Conservation (phyloP, 495 filamentous ascomycete genomes). For the Aspergillus carlsbadensis region DNA sequence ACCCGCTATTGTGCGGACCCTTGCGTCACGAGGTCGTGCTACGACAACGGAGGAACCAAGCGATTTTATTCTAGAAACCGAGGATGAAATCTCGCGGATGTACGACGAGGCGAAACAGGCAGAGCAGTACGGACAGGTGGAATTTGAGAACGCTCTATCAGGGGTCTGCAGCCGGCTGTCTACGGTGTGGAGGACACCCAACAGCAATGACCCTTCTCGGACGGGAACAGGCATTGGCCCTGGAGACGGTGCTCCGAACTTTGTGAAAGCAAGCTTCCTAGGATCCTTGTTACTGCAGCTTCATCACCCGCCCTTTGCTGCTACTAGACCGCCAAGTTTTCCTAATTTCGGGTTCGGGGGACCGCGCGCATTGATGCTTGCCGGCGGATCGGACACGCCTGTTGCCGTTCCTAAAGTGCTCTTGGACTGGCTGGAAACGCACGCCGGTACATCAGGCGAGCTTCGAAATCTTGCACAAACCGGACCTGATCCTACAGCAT, state of each 20-base stretch:
- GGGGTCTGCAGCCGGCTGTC: slow-evolving; percentile 54
- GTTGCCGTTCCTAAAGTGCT: slow-evolving; percentile 68
- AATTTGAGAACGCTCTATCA: slow-evolving; percentile 54
- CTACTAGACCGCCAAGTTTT: slow-evolving; percentile 26
- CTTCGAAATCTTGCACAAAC: slow-evolving; percentile 57
- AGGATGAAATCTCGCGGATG: slow-evolving; percentile 41
- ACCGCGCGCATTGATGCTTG: slow-evolving; percentile 32
- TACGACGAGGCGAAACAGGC: slow-evolving; percentile 57
- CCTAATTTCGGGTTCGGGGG: slow-evolving; percentile 23
- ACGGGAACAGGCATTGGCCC: slow-evolving; percentile 59
- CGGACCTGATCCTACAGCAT: slow-evolving; percentile 68
- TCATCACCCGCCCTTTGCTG: slow-evolving; percentile 60
- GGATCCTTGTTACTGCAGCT: slow-evolving; percentile 68
- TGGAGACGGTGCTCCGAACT: slow-evolving; percentile 51
- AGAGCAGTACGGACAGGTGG: slow-evolving; percentile 48
- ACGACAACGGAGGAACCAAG: slow-evolving; percentile 42
- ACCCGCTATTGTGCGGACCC: slow-evolving; percentile 44
- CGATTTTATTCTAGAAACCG: slow-evolving; percentile 45
- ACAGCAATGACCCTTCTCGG: slow-evolving; percentile 37
- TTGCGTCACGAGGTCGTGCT: slow-evolving; percentile 34
- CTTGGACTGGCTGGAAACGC: slow-evolving; percentile 72
- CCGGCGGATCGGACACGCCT: slow-evolving; percentile 37
- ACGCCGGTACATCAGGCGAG: slow-evolving; percentile 60
- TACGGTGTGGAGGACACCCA: slow-evolving; percentile 57
- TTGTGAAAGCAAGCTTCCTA: slow-evolving; percentile 73